Base-by-base conservation (phyloP, 257 asterid genomes). In the Ophiorrhiza pumila region DNA sequence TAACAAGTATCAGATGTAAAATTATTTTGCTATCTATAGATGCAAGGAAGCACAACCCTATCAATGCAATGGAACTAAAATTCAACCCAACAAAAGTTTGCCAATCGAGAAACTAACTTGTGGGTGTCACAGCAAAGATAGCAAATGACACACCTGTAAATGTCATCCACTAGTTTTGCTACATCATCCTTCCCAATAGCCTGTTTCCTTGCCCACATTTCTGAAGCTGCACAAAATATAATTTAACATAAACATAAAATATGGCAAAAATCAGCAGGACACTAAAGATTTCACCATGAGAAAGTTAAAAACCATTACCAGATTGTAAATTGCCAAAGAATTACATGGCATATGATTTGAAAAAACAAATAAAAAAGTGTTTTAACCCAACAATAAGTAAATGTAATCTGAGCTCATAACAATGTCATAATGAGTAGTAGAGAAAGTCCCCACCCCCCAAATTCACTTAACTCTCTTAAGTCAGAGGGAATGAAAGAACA, bases 151-250 rank as follows among this genome's bases (percentile, higher is more conserved):
- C 43, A 87, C 99, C 97, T 88, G 89, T 90, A 88, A 77, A 88
- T 95, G 78, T 95, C 98, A 80, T 90, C 96, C 25, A 95, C 85
- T 46, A 92, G 84, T 85, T 90, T 92, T 10, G 96, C 97, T 70
- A 90, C 95, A 68, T 83, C 93, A 70, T 89, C 90, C 86, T 86
- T 92, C 63, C 89, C 84, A 77, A 87, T 86, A 67, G 85, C 85
- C 82, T 84, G 81, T 86, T 87, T 95, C 88, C 87, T 95, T 59
- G 94, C 83, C 90, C 89, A 83, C 65, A 80, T 71, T 77, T 94
- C 99, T 79, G 97, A 84, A 86, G 86, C 89, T 88, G 87, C 58
- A 14, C 49, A 80, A 66, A 42, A 66, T 39, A 53, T 14, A 59
- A 15, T 15, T 27, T 39, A 59, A 59, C 65, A 14, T 15, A 14